Evolutionary conservation across 345 rosid genomes (phyloP), one percentile per base, ranked within the genome.

Genomic region (Eucalyptus sideroxylon): DNA sequence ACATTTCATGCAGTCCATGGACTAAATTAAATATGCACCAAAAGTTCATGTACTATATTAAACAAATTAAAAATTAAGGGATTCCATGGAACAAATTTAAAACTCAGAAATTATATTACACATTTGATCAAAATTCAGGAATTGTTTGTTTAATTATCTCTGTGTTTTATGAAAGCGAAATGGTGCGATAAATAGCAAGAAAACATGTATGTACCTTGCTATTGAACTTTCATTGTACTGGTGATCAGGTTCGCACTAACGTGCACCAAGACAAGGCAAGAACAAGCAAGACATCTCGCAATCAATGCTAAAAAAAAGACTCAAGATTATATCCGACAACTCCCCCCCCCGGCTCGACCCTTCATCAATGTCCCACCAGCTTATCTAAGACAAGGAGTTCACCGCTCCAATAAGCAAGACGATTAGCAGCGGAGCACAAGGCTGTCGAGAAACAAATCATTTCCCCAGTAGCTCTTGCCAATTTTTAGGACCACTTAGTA

Each of bases 1-100:
- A 24, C 30, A 56, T 56, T 23, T 56, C 62, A 56, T 9, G 11
- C 2, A 0, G 1, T 56, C 6, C 12, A 56, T 56, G 0, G 1
- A 56, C 62, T 56, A 56, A 56, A 56, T 56, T 56, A 11, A 56
- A 56, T 24, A 56, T 23, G 62, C 30, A 56, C 30, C 1, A 24
- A 56, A 56, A 53, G 9, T 8, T 8, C 11, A 21, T 0, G 5
- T 53, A 53, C 4, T 8, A 53, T 53, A 53, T 21, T 53, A 21
- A 53, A 21, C 5, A 53, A 53, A 21, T 53, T 21, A 4, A 53
- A 53, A 53, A 53, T 0, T 53, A 53, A 53, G 1, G 30, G 62
- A 56, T 24, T 56, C 0, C 2, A 24, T 24, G 1, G 13, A 10
- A 56, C 13, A 56, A 56, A 23, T 56, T 56, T 56, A 56, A 24